phyloP scores from a whole-genome alignment of 75 land plant genomes.

The Isoetes taiwanensis region DNA sequence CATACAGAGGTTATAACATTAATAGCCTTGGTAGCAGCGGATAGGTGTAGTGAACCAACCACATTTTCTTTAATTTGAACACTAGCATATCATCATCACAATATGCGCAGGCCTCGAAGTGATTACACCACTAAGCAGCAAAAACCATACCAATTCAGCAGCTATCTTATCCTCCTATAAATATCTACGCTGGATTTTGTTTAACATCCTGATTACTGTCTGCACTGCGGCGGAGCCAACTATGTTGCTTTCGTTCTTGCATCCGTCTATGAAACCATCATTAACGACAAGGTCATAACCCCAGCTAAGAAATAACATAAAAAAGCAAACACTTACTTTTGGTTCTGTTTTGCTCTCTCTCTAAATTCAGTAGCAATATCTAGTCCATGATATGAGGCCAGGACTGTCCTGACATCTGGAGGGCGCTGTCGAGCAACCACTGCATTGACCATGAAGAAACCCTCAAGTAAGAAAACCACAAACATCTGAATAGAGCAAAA shows the following conservation, averaged over 20 bases:
- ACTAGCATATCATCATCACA: conserved; percentile 50
- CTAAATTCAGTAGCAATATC: conserved; percentile 78
- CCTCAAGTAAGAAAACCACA: background rate
- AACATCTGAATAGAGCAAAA: background rate
- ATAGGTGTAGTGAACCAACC: too few species aligned
- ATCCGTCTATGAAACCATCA: background rate
- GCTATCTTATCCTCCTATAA: conserved; percentile 26
- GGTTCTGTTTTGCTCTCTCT: conserved; percentile 65
- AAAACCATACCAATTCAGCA: conserved; percentile 43
- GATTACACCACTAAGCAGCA: conserved; percentile 79
- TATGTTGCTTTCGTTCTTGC: conserved; percentile 19
- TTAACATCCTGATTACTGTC: too few species aligned
- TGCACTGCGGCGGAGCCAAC: conserved; percentile 14
- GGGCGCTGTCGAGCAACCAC: conserved; percentile 74
- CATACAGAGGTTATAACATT: too few species aligned
- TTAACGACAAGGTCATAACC: background rate
- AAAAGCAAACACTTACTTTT: conserved; percentile 33
- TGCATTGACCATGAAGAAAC: conserved; percentile 6
- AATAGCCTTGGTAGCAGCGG: too few species aligned
- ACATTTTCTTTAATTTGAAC: too few species aligned
- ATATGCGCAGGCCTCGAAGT: conserved; percentile 37
- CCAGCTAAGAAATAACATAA: background rate
- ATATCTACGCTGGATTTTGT: conserved; percentile 26
- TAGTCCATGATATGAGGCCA: conserved; percentile 61
- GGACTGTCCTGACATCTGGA: conserved; percentile 61